Evolutionary conservation across 352 stramenopile genomes (phyloP), one percentile per base, ranked within the genome.

Genomic region (Globisporangium barbulae): DNA sequence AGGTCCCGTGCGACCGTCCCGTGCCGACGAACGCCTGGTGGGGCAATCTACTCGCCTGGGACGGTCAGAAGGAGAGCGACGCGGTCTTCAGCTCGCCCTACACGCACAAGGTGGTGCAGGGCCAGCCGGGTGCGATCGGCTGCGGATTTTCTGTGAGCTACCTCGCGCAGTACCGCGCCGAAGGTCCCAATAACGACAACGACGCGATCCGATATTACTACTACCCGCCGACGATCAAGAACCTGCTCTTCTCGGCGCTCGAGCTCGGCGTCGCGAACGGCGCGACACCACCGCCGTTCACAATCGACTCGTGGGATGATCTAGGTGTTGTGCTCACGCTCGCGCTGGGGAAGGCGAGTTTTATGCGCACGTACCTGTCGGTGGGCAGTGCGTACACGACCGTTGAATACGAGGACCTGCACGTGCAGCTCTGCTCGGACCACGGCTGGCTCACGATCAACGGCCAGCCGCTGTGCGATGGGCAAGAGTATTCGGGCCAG

Each of bases 11-110:
- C 28, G n/a, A 71, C 19, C 61, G 44, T 42, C 76, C 82, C 15
- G 70, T 94, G 54, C 83, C 86, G 13, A 94, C 86, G 15, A 94
- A 94, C 64, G 78, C 83, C 12, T 94, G 86, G 86, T 94, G 86
- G 86, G 86, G 86, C 56, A 94, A 94, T 60, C 70, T 94, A 49
- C 64, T 94, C 21, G 82, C 83, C 9, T 90, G 71, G 71, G 65
- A 88, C 59, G 69, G 68, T 21, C 25, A 49, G 44, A 74, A 69
- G 30, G 82, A 91, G 44, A 90, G 82, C 35, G 86, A 93, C 58
- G 79, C 86, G 48, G 68, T 92, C 52, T 93, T 92, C 58, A 69
- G 79, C 2, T 80, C 79, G 7, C 81, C 86, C 39, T 93, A 92
- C 72, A 83, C 83, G 48, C 81, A 90, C 68, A 79, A 81, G 48